Percentiles rank a stretch among this genome's conserved stretches.
phyloP scores from a whole-genome alignment of 2,329 filamentous ascomycete species.

The Epichloe sibirici region DNA sequence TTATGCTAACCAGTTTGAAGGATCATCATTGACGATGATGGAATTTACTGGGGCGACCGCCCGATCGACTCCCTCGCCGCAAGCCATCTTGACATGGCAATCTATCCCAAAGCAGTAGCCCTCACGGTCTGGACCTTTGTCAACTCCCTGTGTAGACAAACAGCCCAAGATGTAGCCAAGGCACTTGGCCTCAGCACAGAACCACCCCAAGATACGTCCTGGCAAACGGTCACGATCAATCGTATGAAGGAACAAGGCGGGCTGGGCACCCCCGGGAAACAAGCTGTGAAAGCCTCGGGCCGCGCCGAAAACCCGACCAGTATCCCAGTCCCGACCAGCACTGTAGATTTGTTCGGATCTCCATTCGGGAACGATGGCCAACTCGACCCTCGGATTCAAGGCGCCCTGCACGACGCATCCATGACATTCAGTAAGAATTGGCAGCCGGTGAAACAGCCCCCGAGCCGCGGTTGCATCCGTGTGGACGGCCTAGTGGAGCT shows the following conservation, averaged over 20 bases:
- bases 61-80: constrained; percentile 36
- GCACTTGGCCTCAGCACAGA: constrained; percentile 30
- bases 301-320: constrained; percentile 14
- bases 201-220: constrained; percentile 16
- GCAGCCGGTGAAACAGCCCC: constrained; percentile 28
- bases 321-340: constrained; percentile 13
- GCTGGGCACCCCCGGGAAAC: constrained; percentile 12
- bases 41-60: constrained; percentile 33
- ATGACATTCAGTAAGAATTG: constrained; percentile 32
- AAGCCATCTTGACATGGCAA: constrained; percentile 31
- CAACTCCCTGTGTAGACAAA: constrained; percentile 33
- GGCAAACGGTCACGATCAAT: constrained; percentile 20
- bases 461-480: constrained; percentile 37
- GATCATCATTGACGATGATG: constrained; percentile 36
- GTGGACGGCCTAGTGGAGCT: constrained; percentile 45
- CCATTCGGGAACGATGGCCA: constrained; percentile 16
- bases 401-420: constrained; percentile 20
- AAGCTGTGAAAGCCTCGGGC: constrained; percentile 13
- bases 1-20: constrained; percentile 20
- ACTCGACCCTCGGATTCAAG: constrained; percentile 22
- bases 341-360: constrained; percentile 15
- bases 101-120: constrained; percentile 42
- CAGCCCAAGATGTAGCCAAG: constrained; percentile 29
- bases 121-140: constrained; percentile 40
- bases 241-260: constrained; percentile 16